phyloP scores from a whole-genome alignment of 768 basidiomycete genomes.

The Floccularia luteovirens region DNA sequence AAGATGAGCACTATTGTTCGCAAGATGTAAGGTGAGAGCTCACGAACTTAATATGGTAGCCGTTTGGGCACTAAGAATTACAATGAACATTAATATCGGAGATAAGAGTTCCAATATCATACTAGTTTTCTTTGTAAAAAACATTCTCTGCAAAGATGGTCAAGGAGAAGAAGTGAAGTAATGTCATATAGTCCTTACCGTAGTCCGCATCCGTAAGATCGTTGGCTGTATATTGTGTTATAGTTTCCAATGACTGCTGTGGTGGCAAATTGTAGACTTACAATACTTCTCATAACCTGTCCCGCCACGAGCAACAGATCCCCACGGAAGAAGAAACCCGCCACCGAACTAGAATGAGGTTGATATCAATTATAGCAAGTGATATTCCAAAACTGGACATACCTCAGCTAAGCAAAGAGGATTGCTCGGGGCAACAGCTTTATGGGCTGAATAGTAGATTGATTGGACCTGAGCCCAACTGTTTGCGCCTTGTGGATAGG shows the following conservation, averaged over 20 bases:
- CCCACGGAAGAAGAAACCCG: slow-evolving; percentile 40
- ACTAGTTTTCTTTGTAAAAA: slow-evolving; percentile 49
- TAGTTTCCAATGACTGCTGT: neutral
- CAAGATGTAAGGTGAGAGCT: slow-evolving; percentile 4
- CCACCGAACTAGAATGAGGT: slow-evolving; percentile 33
- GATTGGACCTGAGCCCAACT: slow-evolving; percentile 43
- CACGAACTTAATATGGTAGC: slow-evolving; percentile 42
- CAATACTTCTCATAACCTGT: slow-evolving; percentile 46
- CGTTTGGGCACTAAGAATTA: slow-evolving; percentile 28
- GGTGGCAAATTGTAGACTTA: slow-evolving; percentile 12
- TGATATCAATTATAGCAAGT: neutral
- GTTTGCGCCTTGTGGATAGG: slow-evolving; percentile 40
- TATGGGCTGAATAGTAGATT: slow-evolving; percentile 37
- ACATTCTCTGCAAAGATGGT: slow-evolving; percentile 29
- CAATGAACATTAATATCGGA: neutral
- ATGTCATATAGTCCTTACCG: slow-evolving; percentile 17
- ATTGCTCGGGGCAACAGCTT: slow-evolving; percentile 33
- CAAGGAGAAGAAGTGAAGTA: neutral
- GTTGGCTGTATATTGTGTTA: slow-evolving; percentile 14
- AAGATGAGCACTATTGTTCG: slow-evolving; percentile 9
- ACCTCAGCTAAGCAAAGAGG: slow-evolving; percentile 47
- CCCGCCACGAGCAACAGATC: slow-evolving; percentile 28
- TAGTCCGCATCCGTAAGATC: slow-evolving; percentile 34
- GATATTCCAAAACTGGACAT: neutral
- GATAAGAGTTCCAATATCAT: slow-evolving; percentile 7